Conservation (phyloP, 2,329 filamentous ascomycete species). For the Epichloe coenophiala region DNA sequence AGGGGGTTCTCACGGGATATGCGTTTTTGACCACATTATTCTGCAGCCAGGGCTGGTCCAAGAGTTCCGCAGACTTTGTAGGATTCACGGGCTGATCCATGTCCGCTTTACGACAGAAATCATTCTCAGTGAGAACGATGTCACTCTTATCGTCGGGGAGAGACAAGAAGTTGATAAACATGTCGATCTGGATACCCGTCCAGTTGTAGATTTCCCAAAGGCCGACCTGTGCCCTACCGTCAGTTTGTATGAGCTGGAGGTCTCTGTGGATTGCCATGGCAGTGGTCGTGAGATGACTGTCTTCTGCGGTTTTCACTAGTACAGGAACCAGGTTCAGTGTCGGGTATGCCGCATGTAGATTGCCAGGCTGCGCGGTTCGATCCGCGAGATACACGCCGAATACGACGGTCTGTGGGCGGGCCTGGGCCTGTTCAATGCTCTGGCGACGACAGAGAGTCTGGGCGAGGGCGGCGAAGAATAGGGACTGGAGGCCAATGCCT, state of each 20-base stretch:
- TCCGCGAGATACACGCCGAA: slow-evolving; percentile 81
- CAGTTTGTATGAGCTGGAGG: slow-evolving; percentile 42
- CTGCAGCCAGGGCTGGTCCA: slow-evolving; percentile 7
- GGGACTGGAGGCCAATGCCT: slow-evolving; percentile 55
- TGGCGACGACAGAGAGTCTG: slow-evolving; percentile 28
- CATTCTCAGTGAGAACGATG: neutral
- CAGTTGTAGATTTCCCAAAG: slow-evolving; percentile 61
- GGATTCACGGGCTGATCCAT: neutral
- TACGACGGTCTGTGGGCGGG: slow-evolving; percentile 26
- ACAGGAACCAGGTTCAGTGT: slow-evolving; percentile 72
- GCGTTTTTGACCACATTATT: slow-evolving; percentile 12
- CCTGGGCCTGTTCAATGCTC: slow-evolving; percentile 2
- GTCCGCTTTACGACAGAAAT: neutral
- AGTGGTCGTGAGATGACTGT: slow-evolving; percentile 27
- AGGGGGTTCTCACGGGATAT: slow-evolving; percentile 15
- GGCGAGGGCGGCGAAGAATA: slow-evolving; percentile 63
- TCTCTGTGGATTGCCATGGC: slow-evolving; percentile 56
- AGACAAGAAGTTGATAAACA: slow-evolving; percentile 71
- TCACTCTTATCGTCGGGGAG: slow-evolving; percentile 21
- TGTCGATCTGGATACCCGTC: slow-evolving; percentile 58
- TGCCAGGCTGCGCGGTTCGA: slow-evolving; percentile 39
- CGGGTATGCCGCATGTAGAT: slow-evolving; percentile 39
- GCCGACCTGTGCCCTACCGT: slow-evolving; percentile 40
- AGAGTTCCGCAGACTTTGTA: neutral
- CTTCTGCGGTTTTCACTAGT: slow-evolving; percentile 29